Evolutionary conservation across 306 rosid genomes (phyloP), one percentile per base, ranked within the genome.

Genomic region (Mimosa pudica): DNA sequence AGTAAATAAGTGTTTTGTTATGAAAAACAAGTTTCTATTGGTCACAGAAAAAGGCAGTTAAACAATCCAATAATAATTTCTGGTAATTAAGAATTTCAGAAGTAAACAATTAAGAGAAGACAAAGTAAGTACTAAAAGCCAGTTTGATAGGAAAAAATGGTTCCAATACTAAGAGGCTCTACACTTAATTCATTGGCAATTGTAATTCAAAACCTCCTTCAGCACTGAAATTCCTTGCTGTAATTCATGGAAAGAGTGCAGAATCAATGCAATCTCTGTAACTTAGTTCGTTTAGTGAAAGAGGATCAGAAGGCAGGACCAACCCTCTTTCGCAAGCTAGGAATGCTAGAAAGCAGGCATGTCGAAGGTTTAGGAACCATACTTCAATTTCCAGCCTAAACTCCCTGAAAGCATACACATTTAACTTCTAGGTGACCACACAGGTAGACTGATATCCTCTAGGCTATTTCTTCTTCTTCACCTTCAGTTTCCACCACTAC

Each of bases 31-130:
- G 66, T 57, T 33, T 13, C 44, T 38, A 12, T 72, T 45, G 35
- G 18, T 30, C 47, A 74, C 48, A 33, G 60, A 30, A 55, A 72
- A 55, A 76, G 44, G 57, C 48, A 12, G 49, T 65, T 49, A n/a
- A 77, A 72, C 30, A 38, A 69, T 18, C 47, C 42, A n/a, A 24
- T 57, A 65, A 54, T 57, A 52, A 61, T 71, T 54, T 72, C n/a
- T 55, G 73, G 13, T 62, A 70, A 78, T 30, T 49, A 45, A 61
- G 30, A 74, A 61, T 13, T 72, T 78, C 77, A 41, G 30, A 58
- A 2, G 55, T 14, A 38, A 65, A 61, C 36, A 18, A 14, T 57
- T 35, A 52, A n/a, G 62, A 42, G 76, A 65, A 13, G 49, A 11
- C 33, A 8, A 20, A 60, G 35, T 6, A 60, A 68, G 6, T 24